These are phyloP conservation scores for Crucibulum laeve DNA, from an alignment of 768 basidiomycete genomes.

Conservation along the genomic window DNA sequence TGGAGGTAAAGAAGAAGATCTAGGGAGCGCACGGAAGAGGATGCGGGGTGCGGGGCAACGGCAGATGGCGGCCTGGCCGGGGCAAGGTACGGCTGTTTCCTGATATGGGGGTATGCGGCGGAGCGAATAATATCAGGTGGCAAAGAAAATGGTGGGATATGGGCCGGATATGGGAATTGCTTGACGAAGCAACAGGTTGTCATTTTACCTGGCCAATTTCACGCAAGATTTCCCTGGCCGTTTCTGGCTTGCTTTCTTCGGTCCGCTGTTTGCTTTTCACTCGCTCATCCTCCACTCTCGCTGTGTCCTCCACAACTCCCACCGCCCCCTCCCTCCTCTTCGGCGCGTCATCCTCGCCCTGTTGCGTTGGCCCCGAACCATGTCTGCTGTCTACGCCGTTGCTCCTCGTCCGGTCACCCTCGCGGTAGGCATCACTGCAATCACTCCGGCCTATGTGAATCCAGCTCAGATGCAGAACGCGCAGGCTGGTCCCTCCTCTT, in stretches of 20 bases:
- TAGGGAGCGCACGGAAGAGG: background rate
- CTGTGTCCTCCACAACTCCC: constrained; percentile 14
- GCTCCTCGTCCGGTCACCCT: constrained; percentile 30
- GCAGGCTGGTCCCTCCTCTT: constrained; percentile 40
- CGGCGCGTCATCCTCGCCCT: constrained; percentile 10
- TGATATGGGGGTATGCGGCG: constrained; percentile 13
- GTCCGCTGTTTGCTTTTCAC: constrained; percentile 23
- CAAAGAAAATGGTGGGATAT: too few relatives aligned
- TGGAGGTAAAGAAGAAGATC: background rate
- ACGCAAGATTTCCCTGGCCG: constrained; percentile 12
- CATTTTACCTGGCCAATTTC: too few relatives aligned
- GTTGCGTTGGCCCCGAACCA: constrained; percentile 17
- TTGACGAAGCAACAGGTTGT: too few relatives aligned
- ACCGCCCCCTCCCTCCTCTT: constrained; percentile 15
- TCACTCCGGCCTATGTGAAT: constrained; percentile 31
- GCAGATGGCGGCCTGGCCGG: background rate
- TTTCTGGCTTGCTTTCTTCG: constrained; percentile 15
- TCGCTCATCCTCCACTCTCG: constrained; percentile 4
- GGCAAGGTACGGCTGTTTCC: too few relatives aligned
- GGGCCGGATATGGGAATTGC: too few relatives aligned
- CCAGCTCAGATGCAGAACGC: constrained; percentile 38
- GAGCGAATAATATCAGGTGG: constrained; percentile 17
- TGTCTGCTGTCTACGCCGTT: constrained; percentile 32
- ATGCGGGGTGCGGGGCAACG: too few relatives aligned
- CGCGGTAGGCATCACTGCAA: constrained; percentile 17